Conservation (phyloP, 345 rosid species). For the Angophora floribunda region DNA sequence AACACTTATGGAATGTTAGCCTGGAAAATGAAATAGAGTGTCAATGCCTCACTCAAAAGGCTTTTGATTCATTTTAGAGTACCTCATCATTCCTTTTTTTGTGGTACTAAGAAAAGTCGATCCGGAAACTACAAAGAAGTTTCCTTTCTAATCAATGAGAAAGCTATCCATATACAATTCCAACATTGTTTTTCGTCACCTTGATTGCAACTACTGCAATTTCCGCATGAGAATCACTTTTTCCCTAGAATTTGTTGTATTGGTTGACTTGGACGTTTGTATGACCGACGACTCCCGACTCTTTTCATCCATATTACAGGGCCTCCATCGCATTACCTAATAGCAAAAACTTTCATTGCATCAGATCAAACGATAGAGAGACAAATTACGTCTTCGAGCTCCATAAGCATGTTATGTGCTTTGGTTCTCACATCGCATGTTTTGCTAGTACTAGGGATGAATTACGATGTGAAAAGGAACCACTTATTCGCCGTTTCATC, state of each 20-base stretch:
- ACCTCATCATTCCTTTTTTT: no score
- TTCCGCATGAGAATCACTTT: no score
- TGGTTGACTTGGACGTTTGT: not conserved
- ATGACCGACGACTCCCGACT: fast-evolving
- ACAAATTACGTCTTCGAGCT: not conserved
- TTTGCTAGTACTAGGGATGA: fast-evolving
- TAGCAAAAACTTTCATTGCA: not conserved
- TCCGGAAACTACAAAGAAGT: no score
- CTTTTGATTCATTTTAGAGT: no score
- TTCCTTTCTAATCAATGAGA: no score
- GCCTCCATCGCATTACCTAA: not conserved
- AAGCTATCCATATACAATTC: not conserved
- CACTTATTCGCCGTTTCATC: fast-evolving
- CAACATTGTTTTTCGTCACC: not conserved
- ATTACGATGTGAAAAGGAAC: fast-evolving
- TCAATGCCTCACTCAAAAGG: no score
- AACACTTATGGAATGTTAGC: no score
- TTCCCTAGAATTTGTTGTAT: not conserved
- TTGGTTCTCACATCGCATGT: not conserved
- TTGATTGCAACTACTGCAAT: fast-evolving
- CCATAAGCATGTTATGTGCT: fast-evolving
- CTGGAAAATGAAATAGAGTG: no score
- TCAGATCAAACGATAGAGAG: not conserved
- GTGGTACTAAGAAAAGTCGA: no score
- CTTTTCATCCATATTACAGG: not conserved